phyloP scores from a whole-genome alignment of 495 filamentous ascomycete genomes.

The Hypoxylon cercidicola region DNA sequence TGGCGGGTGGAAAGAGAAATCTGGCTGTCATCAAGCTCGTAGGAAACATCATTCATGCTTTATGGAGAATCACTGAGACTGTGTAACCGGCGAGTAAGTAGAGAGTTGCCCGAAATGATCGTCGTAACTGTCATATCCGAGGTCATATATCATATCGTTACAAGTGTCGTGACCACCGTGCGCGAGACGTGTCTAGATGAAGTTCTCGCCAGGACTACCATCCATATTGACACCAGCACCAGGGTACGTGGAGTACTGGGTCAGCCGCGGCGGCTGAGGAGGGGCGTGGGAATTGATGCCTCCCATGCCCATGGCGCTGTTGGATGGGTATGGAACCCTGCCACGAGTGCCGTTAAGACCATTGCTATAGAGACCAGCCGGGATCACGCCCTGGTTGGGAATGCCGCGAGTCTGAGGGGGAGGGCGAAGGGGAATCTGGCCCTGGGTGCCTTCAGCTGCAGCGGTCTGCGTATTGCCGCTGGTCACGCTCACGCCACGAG shows the following conservation, averaged over 20 bases:
- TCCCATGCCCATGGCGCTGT: constrained; percentile 41
- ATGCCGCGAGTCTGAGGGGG: constrained; percentile 47
- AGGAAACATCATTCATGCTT: constrained; percentile 46
- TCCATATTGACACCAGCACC: constrained; percentile 30
- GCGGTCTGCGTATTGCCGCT: constrained; percentile 46
- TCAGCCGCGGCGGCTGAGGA: constrained; percentile 40
- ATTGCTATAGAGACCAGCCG: constrained; percentile 39
- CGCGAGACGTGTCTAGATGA: constrained; percentile 41
- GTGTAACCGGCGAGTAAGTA: constrained; percentile 33
- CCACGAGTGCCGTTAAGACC: constrained; percentile 42
- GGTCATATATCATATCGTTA: constrained; percentile 49
- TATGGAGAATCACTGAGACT: constrained; percentile 28
- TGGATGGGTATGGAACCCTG: constrained; percentile 42
- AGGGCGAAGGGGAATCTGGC: constrained; percentile 51
- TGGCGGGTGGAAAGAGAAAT: constrained; percentile 32
- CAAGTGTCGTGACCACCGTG: constrained; percentile 31
- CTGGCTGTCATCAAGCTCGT: constrained; percentile 45
- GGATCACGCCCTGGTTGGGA: constrained; percentile 45
- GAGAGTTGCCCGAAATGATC: constrained; percentile 34
- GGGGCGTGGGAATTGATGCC: constrained; percentile 22
- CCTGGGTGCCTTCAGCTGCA: constrained; percentile 52
- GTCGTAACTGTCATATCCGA: constrained; percentile 22
- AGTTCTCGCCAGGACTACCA: constrained; percentile 37
- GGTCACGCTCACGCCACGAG: constrained; percentile 33
- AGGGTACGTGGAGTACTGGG: constrained; percentile 38